Conservation (phyloP, 306 rosid species). For the Vicia villosa region DNA sequence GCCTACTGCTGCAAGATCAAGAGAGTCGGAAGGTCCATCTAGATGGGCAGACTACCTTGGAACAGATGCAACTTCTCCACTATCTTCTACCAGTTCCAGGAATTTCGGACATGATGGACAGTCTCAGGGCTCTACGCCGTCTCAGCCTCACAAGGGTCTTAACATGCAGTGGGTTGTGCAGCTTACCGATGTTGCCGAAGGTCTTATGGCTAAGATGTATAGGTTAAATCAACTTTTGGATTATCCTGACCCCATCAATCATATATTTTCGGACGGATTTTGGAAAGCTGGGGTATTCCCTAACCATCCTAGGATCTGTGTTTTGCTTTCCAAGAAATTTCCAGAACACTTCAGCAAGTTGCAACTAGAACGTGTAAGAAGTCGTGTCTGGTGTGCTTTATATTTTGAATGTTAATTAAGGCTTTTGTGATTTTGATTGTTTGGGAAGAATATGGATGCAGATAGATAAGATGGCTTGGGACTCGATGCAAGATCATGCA, state of each 20-base stretch:
- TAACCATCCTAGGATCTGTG: conserved; percentile 77
- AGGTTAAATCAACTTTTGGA: conserved; percentile 94
- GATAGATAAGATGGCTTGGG: conserved; percentile 91
- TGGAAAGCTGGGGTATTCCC: conserved; percentile 96
- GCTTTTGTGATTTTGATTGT: conserved; percentile 32
- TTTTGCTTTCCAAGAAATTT: conserved; percentile 90
- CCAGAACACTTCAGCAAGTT: conserved; percentile 94
- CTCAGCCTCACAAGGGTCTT: conserved; percentile 75
- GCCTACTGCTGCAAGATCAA: conserved; percentile 69
- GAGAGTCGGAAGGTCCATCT: conserved; percentile 83
- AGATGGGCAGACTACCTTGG: conserved; percentile 97
- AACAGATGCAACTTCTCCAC: conserved; percentile 63
- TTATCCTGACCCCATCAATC: conserved; percentile 87
- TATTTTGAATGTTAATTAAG: conserved; percentile 31
- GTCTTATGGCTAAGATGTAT: conserved; percentile 98
- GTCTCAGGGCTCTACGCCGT: conserved; percentile 58
- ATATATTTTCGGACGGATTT: conserved; percentile 78
- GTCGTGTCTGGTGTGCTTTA: conserved; percentile 37
- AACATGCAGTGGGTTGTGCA: conserved; percentile 93
- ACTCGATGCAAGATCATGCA: conserved; percentile 84
- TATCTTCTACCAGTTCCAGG: conserved; percentile 65
- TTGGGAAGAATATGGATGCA: conserved; percentile 51
- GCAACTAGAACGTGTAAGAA: conserved; percentile 97
- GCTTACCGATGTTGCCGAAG: conserved; percentile 89
- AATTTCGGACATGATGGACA: conserved; percentile 67